Percentiles rank a stretch among this genome's conserved stretches.
Evolutionary conservation across 352 stramenopile species (phyloP).

Genomic region (Globisporangium rhizosaccharum): DNA sequence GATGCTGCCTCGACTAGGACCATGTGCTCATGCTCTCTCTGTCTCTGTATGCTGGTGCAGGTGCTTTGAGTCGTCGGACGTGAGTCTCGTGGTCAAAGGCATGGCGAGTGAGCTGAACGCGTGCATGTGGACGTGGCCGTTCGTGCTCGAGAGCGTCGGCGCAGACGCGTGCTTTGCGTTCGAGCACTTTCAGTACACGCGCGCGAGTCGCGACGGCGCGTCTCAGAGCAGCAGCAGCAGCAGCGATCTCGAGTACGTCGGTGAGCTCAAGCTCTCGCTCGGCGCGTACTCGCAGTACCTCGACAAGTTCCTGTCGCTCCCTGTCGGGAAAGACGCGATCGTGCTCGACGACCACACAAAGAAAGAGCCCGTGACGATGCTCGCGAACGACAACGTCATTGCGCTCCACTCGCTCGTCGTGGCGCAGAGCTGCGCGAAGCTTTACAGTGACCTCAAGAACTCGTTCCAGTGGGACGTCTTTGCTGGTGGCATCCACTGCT

Average conservation of each 20-base stretch:
- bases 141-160: constrained; percentile 73
- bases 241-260: constrained; percentile 48
- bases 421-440: constrained; percentile 60
- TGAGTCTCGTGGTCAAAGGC: constrained; percentile 72
- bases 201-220: constrained; percentile 27
- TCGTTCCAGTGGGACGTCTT: constrained; percentile 84
- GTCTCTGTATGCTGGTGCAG: constrained; percentile 9
- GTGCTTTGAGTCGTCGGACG: constrained; percentile 74
- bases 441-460: constrained; percentile 77
- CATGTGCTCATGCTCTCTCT: too few relatives aligned
- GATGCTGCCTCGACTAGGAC: not conserved
- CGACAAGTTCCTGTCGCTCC: constrained; percentile 62
- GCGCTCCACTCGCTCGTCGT: constrained; percentile 65
- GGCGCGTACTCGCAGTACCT: constrained; percentile 71
- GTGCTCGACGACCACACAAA: constrained; percentile 62
- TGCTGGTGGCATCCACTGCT: constrained; percentile 72
- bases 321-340: constrained; percentile 50
- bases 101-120: constrained; percentile 77
- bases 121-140: constrained; percentile 80
- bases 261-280: constrained; percentile 65
- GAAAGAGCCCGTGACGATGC: constrained; percentile 63
- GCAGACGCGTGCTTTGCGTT: constrained; percentile 66
- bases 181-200: constrained; percentile 74
- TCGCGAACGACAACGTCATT: constrained; percentile 71
- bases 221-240: constrained; percentile 21